Conservation (phyloP, 2,329 filamentous ascomycete species). For the Aspergillus latus region DNA sequence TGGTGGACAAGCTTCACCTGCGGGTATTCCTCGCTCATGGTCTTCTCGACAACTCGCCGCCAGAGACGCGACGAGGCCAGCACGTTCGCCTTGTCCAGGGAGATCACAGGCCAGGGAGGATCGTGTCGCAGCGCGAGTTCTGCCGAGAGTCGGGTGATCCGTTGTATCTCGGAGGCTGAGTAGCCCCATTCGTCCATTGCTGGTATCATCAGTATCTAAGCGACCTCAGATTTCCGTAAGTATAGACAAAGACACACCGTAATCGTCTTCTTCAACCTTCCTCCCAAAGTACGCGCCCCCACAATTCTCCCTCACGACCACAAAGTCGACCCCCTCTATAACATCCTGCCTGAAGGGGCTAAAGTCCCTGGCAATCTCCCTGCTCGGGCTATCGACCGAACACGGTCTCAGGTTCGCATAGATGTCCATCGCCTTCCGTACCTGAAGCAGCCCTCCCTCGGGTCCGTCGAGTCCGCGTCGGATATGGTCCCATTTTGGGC, state of each 20-base stretch:
- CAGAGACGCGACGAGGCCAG: constrained; percentile 82
- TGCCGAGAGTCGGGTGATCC: constrained; percentile 74
- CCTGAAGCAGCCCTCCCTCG: constrained; percentile 79
- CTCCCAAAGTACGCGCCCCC: constrained; percentile 45
- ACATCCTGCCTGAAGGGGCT: constrained; percentile 81
- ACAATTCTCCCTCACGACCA: constrained; percentile 50
- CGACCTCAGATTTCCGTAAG: not conserved
- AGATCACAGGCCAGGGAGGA: constrained; percentile 73
- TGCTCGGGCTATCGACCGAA: constrained; percentile 69
- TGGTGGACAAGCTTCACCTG: constrained; percentile 78
- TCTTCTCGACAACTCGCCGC: constrained; percentile 77
- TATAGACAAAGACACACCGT: constrained; percentile 26
- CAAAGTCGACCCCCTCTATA: constrained; percentile 81
- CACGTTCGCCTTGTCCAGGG: constrained; percentile 90
- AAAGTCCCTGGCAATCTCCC: constrained; percentile 69
- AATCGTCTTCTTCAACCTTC: constrained; percentile 39
- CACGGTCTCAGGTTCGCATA: constrained; percentile 88
- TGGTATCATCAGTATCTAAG: constrained; percentile 9
- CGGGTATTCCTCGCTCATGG: constrained; percentile 80
- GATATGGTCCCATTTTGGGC: constrained; percentile 82
- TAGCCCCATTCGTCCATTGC: constrained; percentile 80
- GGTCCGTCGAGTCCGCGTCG: constrained; percentile 69
- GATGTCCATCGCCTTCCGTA: constrained; percentile 83
- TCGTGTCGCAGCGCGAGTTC: constrained; percentile 71
- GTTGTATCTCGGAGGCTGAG: constrained; percentile 74